Conservation (phyloP, 768 basidiomycete genomes). For the Hortiboletus flavorubellus region DNA sequence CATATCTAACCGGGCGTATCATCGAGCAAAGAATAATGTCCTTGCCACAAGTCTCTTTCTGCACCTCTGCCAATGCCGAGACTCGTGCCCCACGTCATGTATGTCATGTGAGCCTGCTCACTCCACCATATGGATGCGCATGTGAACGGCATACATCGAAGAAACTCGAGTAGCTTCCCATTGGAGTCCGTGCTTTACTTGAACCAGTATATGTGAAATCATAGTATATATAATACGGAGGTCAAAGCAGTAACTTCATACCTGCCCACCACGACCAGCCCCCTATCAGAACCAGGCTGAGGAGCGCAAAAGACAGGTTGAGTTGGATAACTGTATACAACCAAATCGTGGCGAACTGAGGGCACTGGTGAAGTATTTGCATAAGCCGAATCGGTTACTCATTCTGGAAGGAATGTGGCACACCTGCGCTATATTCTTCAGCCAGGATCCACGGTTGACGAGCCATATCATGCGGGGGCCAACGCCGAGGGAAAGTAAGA, state of each 20-base stretch:
- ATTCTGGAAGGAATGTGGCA: background rate
- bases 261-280: constrained; percentile 62
- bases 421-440: constrained; percentile 74
- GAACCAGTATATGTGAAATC: background rate
- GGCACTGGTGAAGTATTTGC: constrained; percentile 45
- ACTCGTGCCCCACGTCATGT: background rate
- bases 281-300: constrained; percentile 52
- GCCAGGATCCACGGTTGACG: constrained; percentile 66
- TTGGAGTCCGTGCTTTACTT: background rate
- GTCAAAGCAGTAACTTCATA: constrained; percentile 43
- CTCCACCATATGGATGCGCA: background rate
- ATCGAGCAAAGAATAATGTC: constrained; percentile 60
- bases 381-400: background rate
- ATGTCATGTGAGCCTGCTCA: constrained; percentile 2
- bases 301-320: constrained; percentile 56
- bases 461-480: constrained; percentile 71
- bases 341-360: constrained; percentile 78
- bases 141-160: constrained; percentile 12
- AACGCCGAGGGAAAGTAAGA: constrained; percentile 51
- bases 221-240: background rate
- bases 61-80: background rate
- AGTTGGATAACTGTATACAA: constrained; percentile 71
- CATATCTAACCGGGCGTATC: constrained; percentile 70
- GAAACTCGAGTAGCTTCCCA: background rate
- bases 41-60: background rate